These are phyloP conservation scores for Zoysia pacifica DNA, from an alignment of 176 grass and related monocot genomes.

Conservation along the genomic window DNA sequence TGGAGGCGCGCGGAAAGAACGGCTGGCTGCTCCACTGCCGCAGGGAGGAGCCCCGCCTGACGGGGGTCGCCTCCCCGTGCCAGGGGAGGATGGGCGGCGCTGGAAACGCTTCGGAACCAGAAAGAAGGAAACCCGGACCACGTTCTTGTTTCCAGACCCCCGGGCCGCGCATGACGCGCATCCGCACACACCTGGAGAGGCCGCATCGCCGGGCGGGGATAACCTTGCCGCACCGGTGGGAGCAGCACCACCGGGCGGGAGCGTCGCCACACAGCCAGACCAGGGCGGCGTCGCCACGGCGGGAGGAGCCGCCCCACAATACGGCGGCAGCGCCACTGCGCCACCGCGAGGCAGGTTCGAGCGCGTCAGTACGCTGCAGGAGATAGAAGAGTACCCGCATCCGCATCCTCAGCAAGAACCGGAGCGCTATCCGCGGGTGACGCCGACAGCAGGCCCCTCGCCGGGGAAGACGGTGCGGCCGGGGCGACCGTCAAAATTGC, in stretches of 20 bases:
- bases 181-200: neutral
- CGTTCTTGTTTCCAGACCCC: neutral
- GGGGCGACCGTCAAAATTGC: neutral
- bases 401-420: neutral
- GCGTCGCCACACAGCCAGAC: neutral
- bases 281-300: neutral
- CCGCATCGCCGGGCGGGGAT: neutral
- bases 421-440: neutral
- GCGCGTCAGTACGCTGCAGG: slow-evolving; percentile 26
- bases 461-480: neutral
- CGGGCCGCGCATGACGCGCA: neutral
- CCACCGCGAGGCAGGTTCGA: neutral
- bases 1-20: neutral
- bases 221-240: no score
- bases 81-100: neutral
- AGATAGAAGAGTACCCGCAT: no score
- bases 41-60: neutral
- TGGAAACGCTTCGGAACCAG: neutral
- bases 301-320: neutral
- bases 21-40: neutral
- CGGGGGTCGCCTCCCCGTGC: neutral
- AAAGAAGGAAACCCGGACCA: neutral
- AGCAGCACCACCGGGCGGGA: no score
- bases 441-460: neutral
- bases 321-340: no score